phyloP scores from a whole-genome alignment of 192 early-diverging fungal species.

The Geranomyces variabilis region DNA sequence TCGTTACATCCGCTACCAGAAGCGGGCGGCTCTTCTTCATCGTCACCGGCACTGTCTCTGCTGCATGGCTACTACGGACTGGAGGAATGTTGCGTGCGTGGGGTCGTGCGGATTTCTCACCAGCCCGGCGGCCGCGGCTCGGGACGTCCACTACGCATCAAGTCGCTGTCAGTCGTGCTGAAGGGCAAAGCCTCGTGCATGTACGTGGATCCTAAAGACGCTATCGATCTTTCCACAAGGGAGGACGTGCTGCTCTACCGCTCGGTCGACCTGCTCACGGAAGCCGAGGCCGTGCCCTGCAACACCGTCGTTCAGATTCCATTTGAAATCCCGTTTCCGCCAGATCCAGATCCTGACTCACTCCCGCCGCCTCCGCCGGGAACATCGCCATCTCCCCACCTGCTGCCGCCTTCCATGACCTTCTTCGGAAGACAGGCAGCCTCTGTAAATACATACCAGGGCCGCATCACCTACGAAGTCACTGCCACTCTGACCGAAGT shows the following conservation, averaged over 20 bases:
- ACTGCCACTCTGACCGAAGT: constrained; percentile 38
- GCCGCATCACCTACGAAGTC: constrained; percentile 38
- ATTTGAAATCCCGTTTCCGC: constrained; percentile 45
- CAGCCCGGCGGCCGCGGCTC: neutral
- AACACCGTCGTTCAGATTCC: constrained; percentile 46
- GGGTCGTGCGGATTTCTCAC: constrained; percentile 34
- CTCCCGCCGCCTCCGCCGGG: constrained; percentile 21
- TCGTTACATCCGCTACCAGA: constrained; percentile 28
- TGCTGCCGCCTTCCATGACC: constrained; percentile 29
- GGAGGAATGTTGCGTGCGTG: constrained; percentile 42
- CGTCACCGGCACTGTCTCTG: constrained; percentile 9
- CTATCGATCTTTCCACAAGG: constrained; percentile 7
- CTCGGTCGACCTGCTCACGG: constrained; percentile 27
- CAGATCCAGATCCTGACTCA: constrained; percentile 26
- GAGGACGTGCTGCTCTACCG: constrained; percentile 17
- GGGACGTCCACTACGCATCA: constrained; percentile 16
- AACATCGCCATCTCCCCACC: constrained; percentile 29
- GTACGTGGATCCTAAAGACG: constrained; percentile 4
- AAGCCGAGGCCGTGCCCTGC: constrained; percentile 31
- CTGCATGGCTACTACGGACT: constrained; percentile 50
- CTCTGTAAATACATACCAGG: constrained; percentile 26
- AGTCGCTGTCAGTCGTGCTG: constrained; percentile 26
- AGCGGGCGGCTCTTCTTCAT: neutral
- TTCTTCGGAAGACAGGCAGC: constrained; percentile 21
- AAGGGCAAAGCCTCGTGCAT: constrained; percentile 18